These are phyloP conservation scores for Hypoxylon intermedium DNA, from an alignment of 495 filamentous ascomycete species.

Conservation along the genomic window DNA sequence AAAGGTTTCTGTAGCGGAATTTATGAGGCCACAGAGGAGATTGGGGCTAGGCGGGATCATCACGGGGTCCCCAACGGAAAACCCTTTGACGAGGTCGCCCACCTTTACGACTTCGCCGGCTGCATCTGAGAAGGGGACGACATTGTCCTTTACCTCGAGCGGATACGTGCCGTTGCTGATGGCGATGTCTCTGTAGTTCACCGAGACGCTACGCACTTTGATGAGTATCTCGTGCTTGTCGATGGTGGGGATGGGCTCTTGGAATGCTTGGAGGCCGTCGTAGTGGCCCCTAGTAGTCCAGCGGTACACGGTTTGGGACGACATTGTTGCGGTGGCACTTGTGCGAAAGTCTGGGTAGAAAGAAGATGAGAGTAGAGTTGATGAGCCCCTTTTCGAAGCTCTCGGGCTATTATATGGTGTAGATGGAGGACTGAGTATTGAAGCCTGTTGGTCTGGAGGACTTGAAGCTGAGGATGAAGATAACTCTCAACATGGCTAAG, in stretches of 20 bases:
- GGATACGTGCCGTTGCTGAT: slow-evolving; percentile 49
- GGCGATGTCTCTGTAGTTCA: slow-evolving; percentile 26
- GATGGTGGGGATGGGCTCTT: slow-evolving; percentile 21
- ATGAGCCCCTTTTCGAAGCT: background rate
- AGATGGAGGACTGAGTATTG: background rate
- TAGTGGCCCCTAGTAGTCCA: background rate
- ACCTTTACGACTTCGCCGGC: slow-evolving; percentile 67
- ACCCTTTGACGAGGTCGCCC: slow-evolving; percentile 63
- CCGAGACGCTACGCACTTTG: slow-evolving; percentile 11
- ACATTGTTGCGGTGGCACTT: background rate
- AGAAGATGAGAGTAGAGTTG: background rate
- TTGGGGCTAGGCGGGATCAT: slow-evolving; percentile 25
- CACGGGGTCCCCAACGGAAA: slow-evolving; percentile 59
- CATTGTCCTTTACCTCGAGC: slow-evolving; percentile 51
- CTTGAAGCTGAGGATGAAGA: background rate
- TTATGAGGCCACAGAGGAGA: slow-evolving; percentile 25
- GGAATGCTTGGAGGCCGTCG: slow-evolving; percentile 19
- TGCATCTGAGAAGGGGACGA: slow-evolving; percentile 70
- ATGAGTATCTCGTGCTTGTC: slow-evolving; percentile 24
- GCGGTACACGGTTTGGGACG: slow-evolving; percentile 8
- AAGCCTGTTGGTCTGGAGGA: background rate
- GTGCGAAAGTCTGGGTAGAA: background rate
- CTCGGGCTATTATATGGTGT: too few relatives aligned
- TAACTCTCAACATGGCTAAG: background rate
- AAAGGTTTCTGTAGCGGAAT: background rate